Evolutionary conservation across 768 basidiomycete species (phyloP).

Genomic region (Calocybe gangraenosa): DNA sequence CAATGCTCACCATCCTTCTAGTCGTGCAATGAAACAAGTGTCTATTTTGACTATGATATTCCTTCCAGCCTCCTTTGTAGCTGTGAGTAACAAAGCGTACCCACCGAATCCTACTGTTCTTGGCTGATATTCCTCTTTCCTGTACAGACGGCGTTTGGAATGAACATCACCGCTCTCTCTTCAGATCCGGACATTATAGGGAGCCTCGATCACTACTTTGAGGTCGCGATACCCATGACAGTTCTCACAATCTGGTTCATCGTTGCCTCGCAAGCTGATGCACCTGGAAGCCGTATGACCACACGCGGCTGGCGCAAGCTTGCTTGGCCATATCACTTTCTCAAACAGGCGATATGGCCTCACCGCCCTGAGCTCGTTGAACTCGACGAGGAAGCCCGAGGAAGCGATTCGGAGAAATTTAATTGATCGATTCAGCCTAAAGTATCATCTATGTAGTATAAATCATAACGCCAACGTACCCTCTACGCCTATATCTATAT

Average conservation of each 20-base stretch:
- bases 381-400: not conserved
- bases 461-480: too few relatives aligned
- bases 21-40: conserved; percentile 32
- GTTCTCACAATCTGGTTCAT: conserved; percentile 39
- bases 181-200: conserved; percentile 16
- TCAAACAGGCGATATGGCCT: not conserved
- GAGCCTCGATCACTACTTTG: conserved; percentile 35
- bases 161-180: conserved; percentile 36
- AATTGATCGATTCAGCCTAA: too few relatives aligned
- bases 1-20: conserved; percentile 1
- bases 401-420: too few relatives aligned
- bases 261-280: conserved; percentile 36
- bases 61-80: conserved; percentile 38
- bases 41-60: conserved; percentile 47
- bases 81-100: conserved; percentile 22
- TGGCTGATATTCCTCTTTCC: not conserved
- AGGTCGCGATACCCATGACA: conserved; percentile 35
- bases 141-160: conserved; percentile 31
- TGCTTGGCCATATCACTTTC: conserved; percentile 10
- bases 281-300: conserved; percentile 1
- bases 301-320: conserved; percentile 8
- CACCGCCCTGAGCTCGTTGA: not conserved
- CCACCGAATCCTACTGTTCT: not conserved
- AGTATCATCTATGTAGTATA: too few relatives aligned
- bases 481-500: too few relatives aligned